Percentiles rank a stretch among this genome's conserved stretches.
Evolutionary conservation across 768 basidiomycete genomes (phyloP).

Genomic region (Candolleomyces aberdarensis): DNA sequence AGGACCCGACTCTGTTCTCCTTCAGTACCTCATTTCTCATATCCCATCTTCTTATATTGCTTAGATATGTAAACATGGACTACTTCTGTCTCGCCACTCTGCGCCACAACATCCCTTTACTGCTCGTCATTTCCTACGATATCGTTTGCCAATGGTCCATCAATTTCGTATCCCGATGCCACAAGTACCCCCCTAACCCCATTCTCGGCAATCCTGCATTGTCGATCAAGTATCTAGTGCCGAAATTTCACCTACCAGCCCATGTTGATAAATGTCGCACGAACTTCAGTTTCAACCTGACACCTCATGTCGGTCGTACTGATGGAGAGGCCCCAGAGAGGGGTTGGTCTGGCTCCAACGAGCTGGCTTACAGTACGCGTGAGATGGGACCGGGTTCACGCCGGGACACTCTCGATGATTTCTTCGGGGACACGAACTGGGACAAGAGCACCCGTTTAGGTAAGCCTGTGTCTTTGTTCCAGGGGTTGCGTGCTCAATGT

Average conservation of each 20-base stretch:
- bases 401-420: constrained; percentile 22
- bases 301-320: constrained; percentile 23
- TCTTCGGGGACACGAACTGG: constrained; percentile 28
- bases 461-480: neutral
- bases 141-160: constrained; percentile 24
- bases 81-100: constrained; percentile 19
- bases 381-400: constrained; percentile 36
- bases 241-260: constrained; percentile 25
- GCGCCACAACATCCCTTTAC: neutral
- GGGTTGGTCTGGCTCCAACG: constrained; percentile 27
- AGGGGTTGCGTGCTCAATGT: too few relatives aligned
- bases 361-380: constrained; percentile 22
- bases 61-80: constrained; percentile 27
- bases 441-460: constrained; percentile 17
- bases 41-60: too few relatives aligned
- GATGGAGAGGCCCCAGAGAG: constrained; percentile 35
- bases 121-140: constrained; percentile 27
- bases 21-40: too few relatives aligned
- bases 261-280: constrained; percentile 21
- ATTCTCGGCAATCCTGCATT: neutral
- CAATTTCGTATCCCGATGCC: constrained; percentile 6
- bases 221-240: constrained; percentile 3
- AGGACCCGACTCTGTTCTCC: too few relatives aligned
- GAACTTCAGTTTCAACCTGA: constrained; percentile 21
- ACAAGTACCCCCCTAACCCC: constrained; percentile 2